phyloP scores from a whole-genome alignment of 2,329 filamentous ascomycete species.

The Bisporella sp. region DNA sequence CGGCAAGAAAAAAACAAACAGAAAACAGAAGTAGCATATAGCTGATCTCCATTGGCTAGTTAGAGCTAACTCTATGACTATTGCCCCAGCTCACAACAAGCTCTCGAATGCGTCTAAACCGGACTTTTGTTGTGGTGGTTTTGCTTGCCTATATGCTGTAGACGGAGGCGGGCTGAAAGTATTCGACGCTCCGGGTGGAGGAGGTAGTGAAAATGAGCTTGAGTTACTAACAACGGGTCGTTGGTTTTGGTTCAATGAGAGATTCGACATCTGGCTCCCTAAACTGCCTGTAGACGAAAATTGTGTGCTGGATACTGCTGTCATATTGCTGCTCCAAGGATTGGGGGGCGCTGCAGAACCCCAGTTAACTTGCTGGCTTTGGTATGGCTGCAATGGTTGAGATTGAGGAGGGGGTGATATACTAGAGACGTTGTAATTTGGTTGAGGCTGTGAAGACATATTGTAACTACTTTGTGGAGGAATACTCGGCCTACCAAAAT shows the following conservation, averaged over 20 bases:
- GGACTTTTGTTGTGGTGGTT: slow-evolving; percentile 28
- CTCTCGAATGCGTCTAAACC: slow-evolving; percentile 51
- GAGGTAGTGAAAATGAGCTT: slow-evolving; percentile 40
- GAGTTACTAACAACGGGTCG: slow-evolving; percentile 32
- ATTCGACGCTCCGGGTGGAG: slow-evolving; percentile 16
- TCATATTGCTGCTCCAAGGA: slow-evolving; percentile 38
- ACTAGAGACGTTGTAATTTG: slow-evolving; percentile 6
- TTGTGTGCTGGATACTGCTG: slow-evolving; percentile 29
- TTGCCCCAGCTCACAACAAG: slow-evolving; percentile 33
- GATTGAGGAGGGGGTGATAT: slow-evolving; percentile 11
- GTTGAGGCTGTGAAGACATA: slow-evolving; percentile 11
- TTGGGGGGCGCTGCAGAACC: slow-evolving; percentile 37
- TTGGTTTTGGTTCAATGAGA: slow-evolving; percentile 41
- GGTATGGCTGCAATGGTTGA: slow-evolving; percentile 12
- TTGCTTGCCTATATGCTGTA: slow-evolving; percentile 11
- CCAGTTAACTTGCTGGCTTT: slow-evolving; percentile 39
- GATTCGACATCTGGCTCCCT: slow-evolving; percentile 37
- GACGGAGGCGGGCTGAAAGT: slow-evolving; percentile 6
- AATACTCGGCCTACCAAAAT: slow-evolving; percentile 6
- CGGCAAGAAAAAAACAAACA: no score
- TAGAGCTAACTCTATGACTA: no score
- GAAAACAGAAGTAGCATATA: no score
- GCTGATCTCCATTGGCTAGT: no score
- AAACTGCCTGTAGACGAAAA: slow-evolving; percentile 25
- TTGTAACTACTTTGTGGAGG: slow-evolving; percentile 10